These are phyloP conservation scores for Brasilioporus rufonigricans DNA, from an alignment of 768 basidiomycete genomes.

Conservation along the genomic window DNA sequence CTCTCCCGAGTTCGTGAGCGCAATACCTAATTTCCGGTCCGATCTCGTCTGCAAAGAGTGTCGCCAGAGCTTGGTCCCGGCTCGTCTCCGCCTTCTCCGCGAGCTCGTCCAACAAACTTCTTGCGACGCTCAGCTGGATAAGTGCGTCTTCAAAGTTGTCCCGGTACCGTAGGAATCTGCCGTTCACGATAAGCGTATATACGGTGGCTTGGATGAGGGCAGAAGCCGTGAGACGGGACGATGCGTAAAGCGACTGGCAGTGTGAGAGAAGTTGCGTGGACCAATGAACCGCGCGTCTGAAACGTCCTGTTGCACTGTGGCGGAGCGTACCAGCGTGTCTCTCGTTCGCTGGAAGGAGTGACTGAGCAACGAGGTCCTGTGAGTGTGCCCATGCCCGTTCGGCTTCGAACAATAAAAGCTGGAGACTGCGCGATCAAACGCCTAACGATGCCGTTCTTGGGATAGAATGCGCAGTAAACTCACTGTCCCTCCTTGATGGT, in stretches of 20 bases:
- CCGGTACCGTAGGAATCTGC: constrained; percentile 77
- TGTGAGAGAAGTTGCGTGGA: constrained; percentile 73
- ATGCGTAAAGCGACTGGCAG: constrained; percentile 60
- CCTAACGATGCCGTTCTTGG: constrained; percentile 7
- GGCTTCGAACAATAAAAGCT: constrained; percentile 83
- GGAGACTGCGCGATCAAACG: constrained; percentile 48
- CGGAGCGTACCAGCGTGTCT: constrained; percentile 56
- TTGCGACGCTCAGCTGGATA: constrained; percentile 75
- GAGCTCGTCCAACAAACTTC: constrained; percentile 67
- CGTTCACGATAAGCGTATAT: constrained; percentile 79
- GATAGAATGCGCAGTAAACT: constrained; percentile 29
- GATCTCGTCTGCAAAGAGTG: constrained; percentile 80
- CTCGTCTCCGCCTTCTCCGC: constrained; percentile 63
- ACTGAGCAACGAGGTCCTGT: constrained; percentile 64
- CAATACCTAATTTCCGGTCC: constrained; percentile 90
- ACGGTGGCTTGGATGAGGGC: constrained; percentile 67
- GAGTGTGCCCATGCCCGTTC: constrained; percentile 93
- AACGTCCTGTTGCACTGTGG: constrained; percentile 74
- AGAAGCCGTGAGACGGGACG: constrained; percentile 51
- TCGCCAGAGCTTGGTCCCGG: constrained; percentile 84
- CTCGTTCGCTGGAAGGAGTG: constrained; percentile 51
- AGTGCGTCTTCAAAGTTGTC: constrained; percentile 76
- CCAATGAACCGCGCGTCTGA: constrained; percentile 78
- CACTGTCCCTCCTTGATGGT: constrained; percentile 83
- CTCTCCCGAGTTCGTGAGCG: constrained; percentile 81